Evolutionary conservation across 441 rosid species (phyloP).

Genomic region (Bruguiera hainesii): DNA sequence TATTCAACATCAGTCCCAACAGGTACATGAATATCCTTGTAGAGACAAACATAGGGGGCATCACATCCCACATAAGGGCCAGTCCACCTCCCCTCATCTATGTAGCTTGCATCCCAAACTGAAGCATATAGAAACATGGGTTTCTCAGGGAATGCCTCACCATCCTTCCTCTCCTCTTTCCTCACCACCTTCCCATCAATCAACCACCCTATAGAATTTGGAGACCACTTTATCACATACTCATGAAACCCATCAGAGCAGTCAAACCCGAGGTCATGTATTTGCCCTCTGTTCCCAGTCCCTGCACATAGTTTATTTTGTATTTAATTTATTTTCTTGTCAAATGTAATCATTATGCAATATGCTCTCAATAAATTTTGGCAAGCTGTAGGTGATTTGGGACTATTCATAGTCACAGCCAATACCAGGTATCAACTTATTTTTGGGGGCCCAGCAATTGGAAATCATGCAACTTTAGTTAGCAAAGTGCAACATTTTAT

Average conservation of each 20-base stretch:
- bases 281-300: conserved; percentile 44
- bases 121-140: conserved; percentile 54
- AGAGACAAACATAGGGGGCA: conserved; percentile 51
- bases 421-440: no score
- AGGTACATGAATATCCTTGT: conserved; percentile 45
- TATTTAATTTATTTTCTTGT: no score
- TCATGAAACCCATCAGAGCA: conserved; percentile 46
- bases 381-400: background rate
- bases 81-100: conserved; percentile 41
- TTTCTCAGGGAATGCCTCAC: conserved; percentile 40
- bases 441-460: no score
- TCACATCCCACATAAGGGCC: conserved; percentile 43
- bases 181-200: conserved; percentile 46
- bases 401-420: no score
- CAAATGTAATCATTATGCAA: no score
- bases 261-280: conserved; percentile 55
- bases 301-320: conserved; percentile 25
- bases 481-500: no score
- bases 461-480: no score
- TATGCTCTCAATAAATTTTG: no score
- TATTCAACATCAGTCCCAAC: conserved; percentile 29
- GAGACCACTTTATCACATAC: conserved; percentile 48
- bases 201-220: conserved; percentile 44
- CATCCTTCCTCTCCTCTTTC: conserved; percentile 38
- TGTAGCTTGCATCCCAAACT: conserved; percentile 54